These are phyloP conservation scores for Flueggea neowawraea DNA, from an alignment of 441 rosid genomes.

Conservation along the genomic window DNA sequence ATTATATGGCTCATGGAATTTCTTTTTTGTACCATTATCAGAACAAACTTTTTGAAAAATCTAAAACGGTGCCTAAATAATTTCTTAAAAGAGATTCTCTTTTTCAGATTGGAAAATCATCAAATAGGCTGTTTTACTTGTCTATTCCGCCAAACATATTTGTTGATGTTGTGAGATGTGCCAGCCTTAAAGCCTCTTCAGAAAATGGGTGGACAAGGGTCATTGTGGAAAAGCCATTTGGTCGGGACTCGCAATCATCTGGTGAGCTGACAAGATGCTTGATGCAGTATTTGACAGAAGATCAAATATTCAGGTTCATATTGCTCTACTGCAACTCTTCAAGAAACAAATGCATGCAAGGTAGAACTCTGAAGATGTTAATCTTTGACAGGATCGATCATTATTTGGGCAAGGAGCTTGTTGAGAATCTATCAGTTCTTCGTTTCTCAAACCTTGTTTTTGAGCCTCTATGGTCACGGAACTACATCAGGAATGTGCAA, in stretches of 20 bases:
- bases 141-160: constrained; percentile 86
- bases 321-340: neutral
- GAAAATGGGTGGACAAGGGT: constrained; percentile 84
- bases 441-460: constrained; percentile 92
- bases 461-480: constrained; percentile 91
- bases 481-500: constrained; percentile 86
- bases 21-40: too few species aligned
- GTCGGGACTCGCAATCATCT: constrained; percentile 83
- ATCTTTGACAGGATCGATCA: constrained; percentile 65
- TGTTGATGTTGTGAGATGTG: constrained; percentile 82
- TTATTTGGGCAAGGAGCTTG: constrained; percentile 92
- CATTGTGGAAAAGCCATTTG: constrained; percentile 93
- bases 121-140: constrained; percentile 86
- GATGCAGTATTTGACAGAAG: constrained; percentile 75
- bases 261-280: constrained; percentile 69
- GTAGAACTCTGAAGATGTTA: too few species aligned
- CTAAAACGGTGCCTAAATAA: too few species aligned
- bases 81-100: too few species aligned
- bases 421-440: constrained; percentile 88
- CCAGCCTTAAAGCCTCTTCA: constrained; percentile 67
- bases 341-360: too few species aligned
- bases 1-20: too few species aligned
- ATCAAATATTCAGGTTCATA: constrained; percentile 84
- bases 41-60: too few species aligned
- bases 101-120: constrained; percentile 57